Percentiles rank a stretch among this genome's conserved stretches.
Conservation (phyloP, 208 protist species). For the Acanthamoeba royreba region DNA sequence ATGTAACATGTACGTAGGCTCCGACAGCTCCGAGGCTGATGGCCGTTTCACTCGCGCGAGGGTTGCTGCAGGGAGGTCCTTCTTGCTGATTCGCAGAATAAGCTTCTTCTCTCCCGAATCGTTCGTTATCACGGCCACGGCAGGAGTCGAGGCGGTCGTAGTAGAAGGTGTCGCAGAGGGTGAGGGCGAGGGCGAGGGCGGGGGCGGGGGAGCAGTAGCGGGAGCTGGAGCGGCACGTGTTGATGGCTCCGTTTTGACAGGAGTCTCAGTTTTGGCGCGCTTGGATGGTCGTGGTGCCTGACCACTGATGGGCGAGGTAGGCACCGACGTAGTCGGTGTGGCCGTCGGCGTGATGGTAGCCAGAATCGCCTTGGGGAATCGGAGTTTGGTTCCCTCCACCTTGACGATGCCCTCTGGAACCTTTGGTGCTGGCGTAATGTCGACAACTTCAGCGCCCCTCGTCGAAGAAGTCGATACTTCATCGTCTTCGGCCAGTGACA, state of each 20-base stretch:
- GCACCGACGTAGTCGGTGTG: background rate
- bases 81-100: conserved; percentile 44
- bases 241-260: too few species aligned
- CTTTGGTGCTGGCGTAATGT: background rate
- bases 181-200: background rate
- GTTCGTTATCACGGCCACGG: background rate
- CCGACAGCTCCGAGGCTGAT: background rate
- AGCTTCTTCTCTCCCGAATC: background rate
- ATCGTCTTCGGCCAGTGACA: background rate
- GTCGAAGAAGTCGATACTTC: background rate
- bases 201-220: background rate
- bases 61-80: background rate
- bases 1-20: conserved; percentile 24
- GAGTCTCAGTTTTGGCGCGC: too few species aligned
- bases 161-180: background rate
- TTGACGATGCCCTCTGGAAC: background rate
- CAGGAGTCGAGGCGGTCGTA: background rate
- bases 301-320: background rate
- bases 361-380: conserved; percentile 33
- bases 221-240: background rate
- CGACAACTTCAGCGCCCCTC: background rate
- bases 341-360: background rate
- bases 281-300: too few species aligned
- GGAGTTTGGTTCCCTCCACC: conserved; percentile 33
- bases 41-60: background rate